Base-by-base conservation (phyloP, 2,329 filamentous ascomycete species). In the Fusarium acutatum region DNA sequence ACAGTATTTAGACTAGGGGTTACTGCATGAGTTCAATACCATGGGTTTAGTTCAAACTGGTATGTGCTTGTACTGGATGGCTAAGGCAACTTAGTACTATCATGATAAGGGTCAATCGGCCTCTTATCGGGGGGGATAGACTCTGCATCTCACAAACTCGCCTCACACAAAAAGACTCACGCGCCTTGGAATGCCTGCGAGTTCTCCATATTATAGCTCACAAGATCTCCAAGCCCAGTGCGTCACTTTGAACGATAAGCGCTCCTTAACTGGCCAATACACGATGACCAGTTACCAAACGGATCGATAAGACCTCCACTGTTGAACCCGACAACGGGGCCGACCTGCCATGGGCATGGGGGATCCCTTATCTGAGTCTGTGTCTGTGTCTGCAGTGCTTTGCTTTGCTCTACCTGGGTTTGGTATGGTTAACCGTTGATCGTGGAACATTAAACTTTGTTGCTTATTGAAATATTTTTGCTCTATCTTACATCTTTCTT, bases 161-260 rank as follows among this genome's bases (percentile, higher is more conserved):
- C 32, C 40, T 64, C 37, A 50, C 35, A 22, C n/a, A 46, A 67
- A 60, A 71, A 54, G 54, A 54, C 67, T 71, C 67, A 67, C 61
- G 68, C 62, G 62, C 50, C 57, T 71, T 67, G 52, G 41, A 64
- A 72, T 43, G 35, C 47, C 41, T 32, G 49, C 34, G 32, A 32
- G 52, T 61, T 70, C 71, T 69, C 75, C 75, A 70, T 67, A 75
- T 73, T 75, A 75, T 69, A 77, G 73, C 72, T 77, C 75, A 76
- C 67, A 77, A 66, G 72, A 77, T 77, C 69, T 60, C 46, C 54
- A 63, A 68, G 60, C 62, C 67, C 62, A 69, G 64, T 77, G 67
- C 74, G 72, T 77, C 72, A 78, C 70, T 43, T 49, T 50, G 41
- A 20, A 59, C 59, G 74, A 77, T 77, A 77, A 78, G 75, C 68